Conservation (phyloP, 441 rosid species). For the Populus hybrid region DNA sequence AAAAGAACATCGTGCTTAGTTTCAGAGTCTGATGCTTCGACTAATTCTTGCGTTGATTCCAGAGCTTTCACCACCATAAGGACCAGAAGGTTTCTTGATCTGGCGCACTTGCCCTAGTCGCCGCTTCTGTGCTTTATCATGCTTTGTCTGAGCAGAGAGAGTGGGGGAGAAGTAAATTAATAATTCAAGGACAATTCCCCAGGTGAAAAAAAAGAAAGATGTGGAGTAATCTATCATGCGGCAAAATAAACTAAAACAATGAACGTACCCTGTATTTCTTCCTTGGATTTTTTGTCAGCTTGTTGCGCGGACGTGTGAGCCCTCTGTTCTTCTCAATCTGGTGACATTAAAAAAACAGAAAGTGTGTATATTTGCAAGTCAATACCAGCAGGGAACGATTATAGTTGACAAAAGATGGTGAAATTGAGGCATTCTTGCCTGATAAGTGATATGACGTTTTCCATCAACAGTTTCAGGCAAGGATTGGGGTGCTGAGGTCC, state of each 20-base stretch:
- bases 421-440: conserved; percentile 37
- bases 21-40: conserved; percentile 58
- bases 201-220: background rate
- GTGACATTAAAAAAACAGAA: conserved; percentile 1
- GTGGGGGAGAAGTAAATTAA: background rate
- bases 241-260: background rate
- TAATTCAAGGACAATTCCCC: background rate
- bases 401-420: background rate
- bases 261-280: conserved; percentile 76
- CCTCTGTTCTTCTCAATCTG: conserved; percentile 82
- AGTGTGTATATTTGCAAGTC: background rate
- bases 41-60: conserved; percentile 78
- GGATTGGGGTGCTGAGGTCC: conserved; percentile 34
- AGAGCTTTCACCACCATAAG: conserved; percentile 64
- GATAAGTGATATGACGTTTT: conserved; percentile 47
- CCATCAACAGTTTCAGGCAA: conserved; percentile 70
- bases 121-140: conserved; percentile 36
- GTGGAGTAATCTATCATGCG: background rate
- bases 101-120: conserved; percentile 55
- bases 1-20: conserved; percentile 8
- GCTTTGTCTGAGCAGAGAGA: conserved; percentile 38
- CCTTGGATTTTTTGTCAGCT: conserved; percentile 64
- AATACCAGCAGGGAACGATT: background rate
- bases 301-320: conserved; percentile 63
- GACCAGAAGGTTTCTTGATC: conserved; percentile 32